Evolutionary conservation across 179 eudicot genomes (phyloP), one percentile per base, ranked within the genome.

Genomic region (Nepenthes alata): DNA sequence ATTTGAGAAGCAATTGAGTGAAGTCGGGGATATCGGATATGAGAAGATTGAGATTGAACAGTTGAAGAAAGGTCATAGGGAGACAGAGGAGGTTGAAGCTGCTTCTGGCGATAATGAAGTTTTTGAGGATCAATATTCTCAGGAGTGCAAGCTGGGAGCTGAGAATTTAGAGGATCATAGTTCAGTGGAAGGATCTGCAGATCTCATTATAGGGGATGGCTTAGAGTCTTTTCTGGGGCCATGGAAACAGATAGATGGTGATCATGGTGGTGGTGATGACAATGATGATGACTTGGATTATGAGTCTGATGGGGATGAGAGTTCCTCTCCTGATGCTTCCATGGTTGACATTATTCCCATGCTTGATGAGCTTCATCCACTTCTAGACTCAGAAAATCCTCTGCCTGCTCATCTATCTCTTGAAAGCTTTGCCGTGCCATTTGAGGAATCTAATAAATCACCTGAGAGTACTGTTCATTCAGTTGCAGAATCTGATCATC

Each of bases 241-340:
- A 6, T 83, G 91, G 94, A 79, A 77, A 70, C 78, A 71, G 49
- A 64, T 68, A 47, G 78, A 73, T 59, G 87, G 68, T 60, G 62
- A 48, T 58, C 63, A 64, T 35, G 67, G 61, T 68, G 76, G 68
- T 71, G 70, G 56, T 12, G 72, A 66, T 56, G 67, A 53, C 6
- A 80, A 75, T 15, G 81, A 75, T 63, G 89, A 83, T 35, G 75
- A 56, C 47, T 69, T 67, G 2, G 87, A 84, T 66, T 78, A 75
- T 63, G 95, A 72, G 36, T 91, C 98, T 57, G 98, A 89, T 67
- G 74, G 83, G 45, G 89, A 84, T 44, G 98, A 86, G 83, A 91
- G 96, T 77, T 89, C 91, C 16, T 91, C 98, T 64, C 96, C 95
- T 4, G 98, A 91, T 75, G 89, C 98, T 62, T 91, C 98, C 35